Evolutionary conservation across 495 filamentous ascomycete genomes (phyloP), one percentile per base, ranked within the genome.

Genomic region (Talaromyces nanjingensis): DNA sequence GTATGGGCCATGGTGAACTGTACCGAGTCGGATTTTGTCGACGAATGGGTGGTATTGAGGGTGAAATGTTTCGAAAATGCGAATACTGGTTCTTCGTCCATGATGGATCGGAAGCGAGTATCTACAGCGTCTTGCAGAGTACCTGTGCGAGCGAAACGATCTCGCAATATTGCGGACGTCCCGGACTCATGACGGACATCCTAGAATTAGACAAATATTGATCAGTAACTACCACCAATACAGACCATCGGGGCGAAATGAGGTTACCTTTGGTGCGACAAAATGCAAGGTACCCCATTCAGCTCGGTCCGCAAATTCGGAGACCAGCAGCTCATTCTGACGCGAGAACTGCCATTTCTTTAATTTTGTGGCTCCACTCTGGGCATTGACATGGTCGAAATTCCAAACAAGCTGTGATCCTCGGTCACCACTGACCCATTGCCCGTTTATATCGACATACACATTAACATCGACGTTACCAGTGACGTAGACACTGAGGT

Each of bases 241-340:
- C 16, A 31, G 54, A 25, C 57, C 22, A 6, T 27, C 54, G 27
- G 27, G 18, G 24, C 4, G 62, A 24, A 39, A 58, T 49, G 45
- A 49, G 45, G 12, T 27, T 73, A 84, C 83, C 33, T 78, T 75
- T 9, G 92, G 91, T 4, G 81, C 92, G 29, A 90, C 83, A 70
- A 89, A 92, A 73, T 93, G 86, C 57, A 97, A 72, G 6, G 87
- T 88, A 3, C 93, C 93, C 93, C 93, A 98, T 83, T 97, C 93
- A 0, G 89, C 83, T 31, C 87, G 87, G 66, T 97, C 93, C 18
- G 72, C 74, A 52, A 81, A 83, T 71, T 98, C 93, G 3, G 87
- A 89, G 39, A 96, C 79, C 9, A 89, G 76, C 67, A 88, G 76
- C 73, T 97, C 87, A 4, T 75, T 74, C 61, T 77, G 75, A 57